A percentile compares a stretch with the other conserved stretches of the same genome.
Evolutionary conservation across 1,284 basidiomycete genomes (phyloP).

Genomic region (Ustilago tritici): DNA sequence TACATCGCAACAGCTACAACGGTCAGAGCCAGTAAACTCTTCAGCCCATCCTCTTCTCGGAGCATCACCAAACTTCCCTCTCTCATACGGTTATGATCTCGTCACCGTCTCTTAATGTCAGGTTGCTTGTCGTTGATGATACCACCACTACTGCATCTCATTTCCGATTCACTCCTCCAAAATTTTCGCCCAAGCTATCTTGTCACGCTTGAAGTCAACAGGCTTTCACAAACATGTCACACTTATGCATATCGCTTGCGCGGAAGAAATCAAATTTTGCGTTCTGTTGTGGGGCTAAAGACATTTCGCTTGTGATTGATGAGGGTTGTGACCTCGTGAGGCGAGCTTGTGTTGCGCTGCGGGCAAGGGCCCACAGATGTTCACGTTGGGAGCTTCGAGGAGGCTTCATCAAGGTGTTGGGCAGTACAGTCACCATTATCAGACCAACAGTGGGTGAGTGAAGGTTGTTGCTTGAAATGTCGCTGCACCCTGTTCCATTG

Average conservation of each 20-base stretch:
- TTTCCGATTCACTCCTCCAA: not conserved
- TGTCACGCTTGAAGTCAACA: not conserved
- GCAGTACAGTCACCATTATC: too few species aligned
- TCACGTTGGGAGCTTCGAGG: too few species aligned
- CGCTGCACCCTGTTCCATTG: too few species aligned
- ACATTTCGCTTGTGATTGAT: not conserved
- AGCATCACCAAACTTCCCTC: not conserved
- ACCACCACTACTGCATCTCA: constrained; percentile 6
- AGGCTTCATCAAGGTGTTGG: too few species aligned
- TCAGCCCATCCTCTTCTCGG: not conserved
- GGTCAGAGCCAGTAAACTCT: constrained; percentile 47
- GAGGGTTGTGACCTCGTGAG: not conserved
- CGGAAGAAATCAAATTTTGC: constrained; percentile 1
- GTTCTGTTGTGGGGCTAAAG: not conserved
- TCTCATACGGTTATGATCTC: constrained; percentile 2
- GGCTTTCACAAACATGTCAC: not conserved
- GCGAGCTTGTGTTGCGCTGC: not conserved
- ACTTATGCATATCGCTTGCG: not conserved
- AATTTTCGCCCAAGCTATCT: not conserved
- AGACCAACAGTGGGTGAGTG: too few species aligned
- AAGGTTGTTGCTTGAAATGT: too few species aligned
- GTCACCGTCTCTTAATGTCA: constrained; percentile 4
- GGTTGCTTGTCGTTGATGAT: constrained; percentile 4
- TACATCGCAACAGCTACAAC: constrained; percentile 38
- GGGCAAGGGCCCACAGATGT: too few species aligned